Conservation (phyloP, 768 basidiomycete genomes). For the Butyriboletus loyo region DNA sequence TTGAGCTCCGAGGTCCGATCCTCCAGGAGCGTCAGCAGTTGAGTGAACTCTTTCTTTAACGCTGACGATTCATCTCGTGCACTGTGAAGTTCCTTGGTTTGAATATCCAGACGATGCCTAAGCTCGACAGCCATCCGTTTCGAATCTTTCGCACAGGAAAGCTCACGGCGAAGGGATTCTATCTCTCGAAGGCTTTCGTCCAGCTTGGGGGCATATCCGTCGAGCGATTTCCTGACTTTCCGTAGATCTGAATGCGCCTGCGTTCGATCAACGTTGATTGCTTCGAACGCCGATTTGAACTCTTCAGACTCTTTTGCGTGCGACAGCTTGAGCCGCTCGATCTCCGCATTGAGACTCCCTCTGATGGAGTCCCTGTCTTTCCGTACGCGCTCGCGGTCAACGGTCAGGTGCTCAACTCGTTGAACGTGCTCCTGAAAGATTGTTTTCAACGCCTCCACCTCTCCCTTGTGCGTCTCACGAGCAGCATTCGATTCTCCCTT, state of each 20-base stretch:
- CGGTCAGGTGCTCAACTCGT: slow-evolving; percentile 19
- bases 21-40: slow-evolving; percentile 33
- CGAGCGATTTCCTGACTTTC: slow-evolving; percentile 20
- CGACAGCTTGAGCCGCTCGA: slow-evolving; percentile 16
- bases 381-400: slow-evolving; percentile 24
- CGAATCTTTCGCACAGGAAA: slow-evolving; percentile 9
- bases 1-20: slow-evolving; percentile 44
- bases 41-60: slow-evolving; percentile 27
- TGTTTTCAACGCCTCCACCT: slow-evolving; percentile 15
- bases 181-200: slow-evolving; percentile 17
- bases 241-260: slow-evolving; percentile 22
- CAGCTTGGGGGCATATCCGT: slow-evolving; percentile 14
- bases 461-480: slow-evolving; percentile 7
- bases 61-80: slow-evolving; percentile 29
- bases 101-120: slow-evolving; percentile 14
- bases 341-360: slow-evolving; percentile 15
- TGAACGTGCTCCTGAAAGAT: slow-evolving; percentile 17
- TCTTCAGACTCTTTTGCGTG: slow-evolving; percentile 15
- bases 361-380: slow-evolving; percentile 22
- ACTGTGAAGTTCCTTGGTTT: slow-evolving; percentile 16
- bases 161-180: slow-evolving; percentile 15
- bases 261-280: slow-evolving; percentile 19
- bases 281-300: slow-evolving; percentile 22
- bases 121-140: slow-evolving; percentile 8
- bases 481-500: slow-evolving; percentile 11